phyloP scores from a whole-genome alignment of 2,329 filamentous ascomycete genomes.

The Monosporascus sp. region DNA sequence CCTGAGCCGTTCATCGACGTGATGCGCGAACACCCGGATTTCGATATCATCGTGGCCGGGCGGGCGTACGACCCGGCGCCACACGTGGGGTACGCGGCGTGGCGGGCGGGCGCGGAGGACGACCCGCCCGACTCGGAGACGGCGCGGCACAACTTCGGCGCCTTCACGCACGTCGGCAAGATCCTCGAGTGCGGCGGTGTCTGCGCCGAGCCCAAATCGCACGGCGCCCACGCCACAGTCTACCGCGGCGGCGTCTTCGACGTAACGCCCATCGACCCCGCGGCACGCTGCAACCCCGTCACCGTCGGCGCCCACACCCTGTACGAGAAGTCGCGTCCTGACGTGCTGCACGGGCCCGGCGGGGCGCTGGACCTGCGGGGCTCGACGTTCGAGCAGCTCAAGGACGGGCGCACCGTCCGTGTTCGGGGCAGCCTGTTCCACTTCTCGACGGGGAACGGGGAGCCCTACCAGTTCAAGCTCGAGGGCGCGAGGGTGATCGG shows the following conservation, averaged over 20 bases:
- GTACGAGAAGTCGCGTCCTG: constrained; percentile 50
- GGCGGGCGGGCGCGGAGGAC: constrained; percentile 11
- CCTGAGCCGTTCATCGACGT: constrained; percentile 35
- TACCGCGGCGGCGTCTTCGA: constrained; percentile 40
- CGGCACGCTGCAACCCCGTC: constrained; percentile 38
- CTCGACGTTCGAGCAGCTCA: constrained; percentile 38
- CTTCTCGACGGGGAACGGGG: constrained; percentile 16
- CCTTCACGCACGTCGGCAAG: constrained; percentile 49
- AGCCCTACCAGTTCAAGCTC: constrained; percentile 42
- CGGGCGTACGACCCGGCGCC: constrained; percentile 37
- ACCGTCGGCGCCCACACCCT: constrained; percentile 49
- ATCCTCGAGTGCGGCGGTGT: constrained; percentile 48
- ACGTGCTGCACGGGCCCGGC: constrained; percentile 44
- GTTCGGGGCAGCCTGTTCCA: constrained; percentile 35
- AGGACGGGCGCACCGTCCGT: constrained; percentile 32
- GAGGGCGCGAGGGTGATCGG: constrained; percentile 40
- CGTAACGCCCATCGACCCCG: constrained; percentile 34
- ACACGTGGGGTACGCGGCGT: constrained; percentile 33
- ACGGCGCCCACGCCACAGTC: constrained; percentile 35
- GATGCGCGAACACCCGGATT: constrained; percentile 21
- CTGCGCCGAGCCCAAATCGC: constrained; percentile 43
- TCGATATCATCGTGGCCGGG: constrained; percentile 43
- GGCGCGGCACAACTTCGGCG: constrained; percentile 23
- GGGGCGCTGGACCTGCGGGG: constrained; percentile 38
- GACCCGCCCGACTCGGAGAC: constrained; percentile 6